Conservation (phyloP, 2,329 filamentous ascomycete genomes). For the Beauveria bassiana region DNA sequence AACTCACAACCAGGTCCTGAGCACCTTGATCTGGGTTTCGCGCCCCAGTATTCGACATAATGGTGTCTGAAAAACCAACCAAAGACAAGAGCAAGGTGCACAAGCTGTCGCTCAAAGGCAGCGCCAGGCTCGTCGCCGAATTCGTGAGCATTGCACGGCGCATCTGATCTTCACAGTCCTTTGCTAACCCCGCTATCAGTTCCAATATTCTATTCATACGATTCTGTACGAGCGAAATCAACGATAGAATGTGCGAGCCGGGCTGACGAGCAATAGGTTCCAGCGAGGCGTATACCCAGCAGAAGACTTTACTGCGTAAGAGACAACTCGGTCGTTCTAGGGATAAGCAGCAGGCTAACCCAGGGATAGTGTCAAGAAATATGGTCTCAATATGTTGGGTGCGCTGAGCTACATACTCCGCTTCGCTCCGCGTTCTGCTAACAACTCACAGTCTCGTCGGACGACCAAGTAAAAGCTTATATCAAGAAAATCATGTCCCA, state of each 20-base stretch:
- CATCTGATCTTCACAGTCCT: background rate
- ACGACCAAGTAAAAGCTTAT: conserved; percentile 98
- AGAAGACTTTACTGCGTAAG: conserved; percentile 89
- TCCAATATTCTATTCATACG: conserved; percentile 97
- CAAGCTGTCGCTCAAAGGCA: conserved; percentile 84
- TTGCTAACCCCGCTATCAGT: conserved; percentile 38
- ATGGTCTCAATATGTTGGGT: conserved; percentile 96
- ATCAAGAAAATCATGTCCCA: conserved; percentile 99
- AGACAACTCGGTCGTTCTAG: conserved; percentile 9
- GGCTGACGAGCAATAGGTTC: conserved; percentile 48
- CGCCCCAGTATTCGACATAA: background rate
- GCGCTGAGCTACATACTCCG: conserved; percentile 16
- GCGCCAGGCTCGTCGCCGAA: conserved; percentile 82
- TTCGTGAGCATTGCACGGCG: conserved; percentile 59
- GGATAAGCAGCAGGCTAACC: background rate
- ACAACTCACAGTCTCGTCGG: conserved; percentile 62
- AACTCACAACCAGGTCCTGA: background rate
- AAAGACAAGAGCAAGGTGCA: conserved; percentile 75
- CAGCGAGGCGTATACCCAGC: conserved; percentile 82
- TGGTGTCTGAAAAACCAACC: conserved; percentile 7
- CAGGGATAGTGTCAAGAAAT: conserved; percentile 71
- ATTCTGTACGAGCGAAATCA: conserved; percentile 59
- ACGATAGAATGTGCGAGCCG: background rate
- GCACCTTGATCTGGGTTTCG: background rate
- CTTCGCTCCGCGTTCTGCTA: background rate